Conservation (phyloP, 192 early-diverging fungal species). For the Linnemannia exigua region DNA sequence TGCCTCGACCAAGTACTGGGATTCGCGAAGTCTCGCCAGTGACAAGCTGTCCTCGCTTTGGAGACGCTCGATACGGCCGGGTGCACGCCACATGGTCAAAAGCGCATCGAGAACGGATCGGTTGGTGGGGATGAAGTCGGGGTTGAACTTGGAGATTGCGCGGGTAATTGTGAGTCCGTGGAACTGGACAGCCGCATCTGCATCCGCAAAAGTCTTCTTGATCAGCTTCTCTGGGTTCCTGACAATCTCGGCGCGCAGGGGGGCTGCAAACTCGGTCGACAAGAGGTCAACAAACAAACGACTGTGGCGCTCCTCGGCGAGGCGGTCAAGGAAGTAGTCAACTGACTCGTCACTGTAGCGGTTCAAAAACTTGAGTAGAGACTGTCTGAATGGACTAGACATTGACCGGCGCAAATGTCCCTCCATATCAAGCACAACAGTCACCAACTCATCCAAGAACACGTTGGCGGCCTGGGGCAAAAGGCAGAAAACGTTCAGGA, state of each 20-base stretch:
- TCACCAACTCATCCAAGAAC: constrained; percentile 93
- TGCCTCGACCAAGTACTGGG: constrained; percentile 76
- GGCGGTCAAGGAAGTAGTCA: constrained; percentile 85
- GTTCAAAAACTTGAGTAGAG: constrained; percentile 93
- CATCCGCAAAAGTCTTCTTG: constrained; percentile 55
- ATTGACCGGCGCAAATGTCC: constrained; percentile 79
- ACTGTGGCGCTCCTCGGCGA: constrained; percentile 70
- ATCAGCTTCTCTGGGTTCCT: constrained; percentile 71
- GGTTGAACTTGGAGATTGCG: constrained; percentile 65
- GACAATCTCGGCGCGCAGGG: constrained; percentile 77
- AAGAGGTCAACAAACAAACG: constrained; percentile 77
- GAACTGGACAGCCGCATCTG: constrained; percentile 59
- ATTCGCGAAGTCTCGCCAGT: constrained; percentile 60
- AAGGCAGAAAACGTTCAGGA: constrained; percentile 93
- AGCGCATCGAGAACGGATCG: constrained; percentile 68
- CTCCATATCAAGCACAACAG: constrained; percentile 91
- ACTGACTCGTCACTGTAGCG: constrained; percentile 89
- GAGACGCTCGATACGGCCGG: constrained; percentile 59
- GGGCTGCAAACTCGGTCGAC: constrained; percentile 64
- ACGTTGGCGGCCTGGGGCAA: constrained; percentile 92
- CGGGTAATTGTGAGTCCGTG: constrained; percentile 73
- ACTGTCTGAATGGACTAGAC: constrained; percentile 94
- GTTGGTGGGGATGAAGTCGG: constrained; percentile 65
- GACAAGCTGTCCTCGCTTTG: constrained; percentile 63
- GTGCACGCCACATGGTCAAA: constrained; percentile 60